Evolutionary conservation across 2,329 filamentous ascomycete genomes (phyloP).

Genomic region (Phyllosticta citrichinensis): DNA sequence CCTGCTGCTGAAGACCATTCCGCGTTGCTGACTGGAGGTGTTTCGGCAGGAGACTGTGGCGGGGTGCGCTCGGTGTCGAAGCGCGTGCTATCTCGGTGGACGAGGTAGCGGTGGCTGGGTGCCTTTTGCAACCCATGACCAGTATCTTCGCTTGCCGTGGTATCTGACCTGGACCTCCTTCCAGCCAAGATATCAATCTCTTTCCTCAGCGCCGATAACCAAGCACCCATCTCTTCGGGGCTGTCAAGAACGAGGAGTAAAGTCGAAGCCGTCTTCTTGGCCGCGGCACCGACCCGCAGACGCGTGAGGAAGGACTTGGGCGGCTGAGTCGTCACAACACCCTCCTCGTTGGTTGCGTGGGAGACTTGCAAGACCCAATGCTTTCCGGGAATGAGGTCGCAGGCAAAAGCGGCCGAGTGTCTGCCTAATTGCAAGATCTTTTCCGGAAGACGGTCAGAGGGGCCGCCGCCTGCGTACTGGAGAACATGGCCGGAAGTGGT

Average conservation of each 20-base stretch:
- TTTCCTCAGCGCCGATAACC: conserved; percentile 58
- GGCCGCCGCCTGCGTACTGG: conserved; percentile 62
- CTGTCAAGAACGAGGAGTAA: conserved; percentile 64
- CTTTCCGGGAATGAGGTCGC: conserved; percentile 66
- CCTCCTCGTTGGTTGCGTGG: conserved; percentile 52
- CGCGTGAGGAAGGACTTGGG: conserved; percentile 56
- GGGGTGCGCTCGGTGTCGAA: conserved; percentile 17
- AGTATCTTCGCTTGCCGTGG: conserved; percentile 17
- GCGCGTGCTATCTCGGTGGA: conserved; percentile 25
- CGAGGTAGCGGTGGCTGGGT: conserved; percentile 27
- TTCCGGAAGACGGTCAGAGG: conserved; percentile 63
- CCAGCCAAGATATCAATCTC: conserved; percentile 64
- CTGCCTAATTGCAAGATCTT: conserved; percentile 62
- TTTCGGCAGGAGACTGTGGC: conserved; percentile 21
- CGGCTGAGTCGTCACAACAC: conserved; percentile 36
- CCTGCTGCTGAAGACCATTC: conserved; percentile 22
- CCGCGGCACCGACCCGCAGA: conserved; percentile 47
- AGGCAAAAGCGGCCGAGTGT: conserved; percentile 69
- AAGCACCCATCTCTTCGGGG: conserved; percentile 65
- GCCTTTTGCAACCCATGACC: conserved; percentile 15
- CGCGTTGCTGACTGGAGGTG: conserved; percentile 21
- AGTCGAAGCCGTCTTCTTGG: conserved; percentile 48
- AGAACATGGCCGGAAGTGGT: conserved; percentile 62
- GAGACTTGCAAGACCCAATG: conserved; percentile 74
- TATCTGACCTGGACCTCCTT: conserved; percentile 38